These are phyloP conservation scores for Trypanosoma conorhini DNA, from an alignment of 208 protist species.

Conservation along the genomic window DNA sequence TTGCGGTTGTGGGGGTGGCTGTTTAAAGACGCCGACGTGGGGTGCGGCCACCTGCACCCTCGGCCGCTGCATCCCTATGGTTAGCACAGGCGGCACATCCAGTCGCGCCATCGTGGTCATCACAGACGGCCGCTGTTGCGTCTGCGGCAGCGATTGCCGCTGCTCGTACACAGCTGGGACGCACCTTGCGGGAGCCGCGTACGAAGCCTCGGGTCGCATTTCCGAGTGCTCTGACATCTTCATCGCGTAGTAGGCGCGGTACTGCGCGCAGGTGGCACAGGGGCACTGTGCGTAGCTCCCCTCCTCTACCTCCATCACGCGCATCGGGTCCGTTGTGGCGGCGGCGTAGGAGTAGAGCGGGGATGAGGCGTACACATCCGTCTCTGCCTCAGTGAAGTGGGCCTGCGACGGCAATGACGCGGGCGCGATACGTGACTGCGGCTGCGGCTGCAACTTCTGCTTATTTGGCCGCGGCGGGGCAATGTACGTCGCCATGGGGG, in stretches of 20 bases:
- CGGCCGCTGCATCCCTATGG: not conserved
- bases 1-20: not conserved
- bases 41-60: not conserved
- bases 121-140: slow-evolving; percentile 1
- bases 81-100: not conserved
- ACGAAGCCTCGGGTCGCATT: not conserved
- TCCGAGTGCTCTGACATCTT: not conserved
- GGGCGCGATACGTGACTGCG: not conserved
- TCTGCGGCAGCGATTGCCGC: not conserved
- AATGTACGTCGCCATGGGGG: slow-evolving; percentile 49
- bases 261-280: slow-evolving; percentile 49
- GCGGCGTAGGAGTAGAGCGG: not conserved
- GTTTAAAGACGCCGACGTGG: not conserved
- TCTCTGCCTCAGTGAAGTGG: slow-evolving; percentile 4
- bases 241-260: slow-evolving; percentile 34
- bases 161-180: not conserved
- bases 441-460: slow-evolving; percentile 18
- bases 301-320: slow-evolving; percentile 28
- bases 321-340: not conserved
- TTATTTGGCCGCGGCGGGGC: slow-evolving; percentile 47
- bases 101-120: slow-evolving; percentile 9
- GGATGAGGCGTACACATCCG: not conserved
- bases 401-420: not conserved
- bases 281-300: slow-evolving; percentile 43
- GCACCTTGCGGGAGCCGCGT: not conserved